These are phyloP conservation scores for Boletales sp. DNA, from an alignment of 768 basidiomycete genomes.

Conservation along the genomic window DNA sequence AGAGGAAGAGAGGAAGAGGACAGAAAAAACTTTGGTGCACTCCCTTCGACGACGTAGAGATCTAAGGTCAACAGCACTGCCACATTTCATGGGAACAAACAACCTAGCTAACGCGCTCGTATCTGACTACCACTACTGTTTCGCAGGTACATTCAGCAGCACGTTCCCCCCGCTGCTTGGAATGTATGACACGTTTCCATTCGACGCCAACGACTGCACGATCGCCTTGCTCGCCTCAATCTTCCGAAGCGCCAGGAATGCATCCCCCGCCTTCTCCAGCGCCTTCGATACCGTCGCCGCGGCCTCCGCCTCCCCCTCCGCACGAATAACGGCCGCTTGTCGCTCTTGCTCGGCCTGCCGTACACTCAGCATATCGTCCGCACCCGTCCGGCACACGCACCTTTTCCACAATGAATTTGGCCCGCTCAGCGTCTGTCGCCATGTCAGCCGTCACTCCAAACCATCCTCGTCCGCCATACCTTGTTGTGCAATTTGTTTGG, in stretches of 20 bases:
- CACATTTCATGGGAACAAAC: slow-evolving; percentile 23
- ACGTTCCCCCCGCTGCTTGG: slow-evolving; percentile 79
- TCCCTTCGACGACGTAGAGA: slow-evolving; percentile 22
- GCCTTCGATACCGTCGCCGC: slow-evolving; percentile 89
- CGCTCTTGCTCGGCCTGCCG: slow-evolving; percentile 95
- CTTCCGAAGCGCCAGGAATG: slow-evolving; percentile 90
- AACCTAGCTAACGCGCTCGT: not conserved
- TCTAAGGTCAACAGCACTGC: slow-evolving; percentile 18
- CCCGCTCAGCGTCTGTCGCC: slow-evolving; percentile 86
- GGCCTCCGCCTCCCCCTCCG: slow-evolving; percentile 98
- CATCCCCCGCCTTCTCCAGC: slow-evolving; percentile 91
- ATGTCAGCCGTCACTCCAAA: slow-evolving; percentile 10
- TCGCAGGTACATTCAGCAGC: slow-evolving; percentile 75
- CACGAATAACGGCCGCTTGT: slow-evolving; percentile 96
- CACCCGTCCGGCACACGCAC: slow-evolving; percentile 36
- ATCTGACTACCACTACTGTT: slow-evolving; percentile 20
- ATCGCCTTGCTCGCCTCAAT: slow-evolving; percentile 99
- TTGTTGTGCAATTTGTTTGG: slow-evolving; percentile 99
- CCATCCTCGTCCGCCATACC: slow-evolving; percentile 43
- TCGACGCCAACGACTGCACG: slow-evolving; percentile 74
- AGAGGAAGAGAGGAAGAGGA: not conserved
- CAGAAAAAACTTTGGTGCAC: slow-evolving; percentile 15
- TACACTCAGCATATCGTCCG: slow-evolving; percentile 15
- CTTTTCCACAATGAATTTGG: slow-evolving; percentile 99
- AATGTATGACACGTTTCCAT: slow-evolving; percentile 86